A percentile compares a stretch with the other conserved stretches of the same genome.
Conservation (phyloP, 1,284 basidiomycete species). For the Volvariella surrecta region DNA sequence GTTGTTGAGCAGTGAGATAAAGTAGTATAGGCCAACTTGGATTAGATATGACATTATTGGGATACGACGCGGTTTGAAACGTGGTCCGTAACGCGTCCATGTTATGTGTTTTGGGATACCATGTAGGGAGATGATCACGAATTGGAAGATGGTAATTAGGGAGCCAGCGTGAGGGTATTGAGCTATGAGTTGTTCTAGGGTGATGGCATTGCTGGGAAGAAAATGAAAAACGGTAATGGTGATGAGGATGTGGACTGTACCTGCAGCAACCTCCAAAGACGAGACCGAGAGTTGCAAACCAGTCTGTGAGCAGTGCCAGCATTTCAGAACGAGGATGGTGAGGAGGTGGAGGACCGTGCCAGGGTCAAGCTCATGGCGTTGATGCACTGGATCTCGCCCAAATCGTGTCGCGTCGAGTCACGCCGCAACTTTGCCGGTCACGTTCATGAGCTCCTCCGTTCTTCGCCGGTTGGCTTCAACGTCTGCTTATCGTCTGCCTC, state of each 20-base stretch:
- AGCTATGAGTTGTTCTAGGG: constrained; percentile 59
- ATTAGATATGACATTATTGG: constrained; percentile 71
- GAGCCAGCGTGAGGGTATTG: constrained; percentile 60
- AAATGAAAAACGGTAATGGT: neutral
- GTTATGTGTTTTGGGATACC: constrained; percentile 54
- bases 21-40: constrained; percentile 80
- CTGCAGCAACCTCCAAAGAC: constrained; percentile 82
- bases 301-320: constrained; percentile 27
- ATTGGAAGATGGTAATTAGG: constrained; percentile 82
- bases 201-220: constrained; percentile 57
- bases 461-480: neutral
- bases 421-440: too few relatives aligned
- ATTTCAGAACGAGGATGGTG: too few relatives aligned
- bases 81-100: constrained; percentile 34
- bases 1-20: constrained; percentile 84
- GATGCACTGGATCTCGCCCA: too few relatives aligned
- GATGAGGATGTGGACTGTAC: constrained; percentile 25
- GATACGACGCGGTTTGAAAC: constrained; percentile 55
- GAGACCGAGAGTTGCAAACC: constrained; percentile 51
- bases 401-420: too few relatives aligned
- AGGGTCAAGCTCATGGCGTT: too few relatives aligned
- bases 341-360: too few relatives aligned
- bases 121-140: constrained; percentile 64
- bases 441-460: too few relatives aligned
- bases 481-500: constrained; percentile 28